Percentiles rank a stretch among this genome's conserved stretches.
Conservation (phyloP, 768 basidiomycete species). For the Aureoboletus auriporus region DNA sequence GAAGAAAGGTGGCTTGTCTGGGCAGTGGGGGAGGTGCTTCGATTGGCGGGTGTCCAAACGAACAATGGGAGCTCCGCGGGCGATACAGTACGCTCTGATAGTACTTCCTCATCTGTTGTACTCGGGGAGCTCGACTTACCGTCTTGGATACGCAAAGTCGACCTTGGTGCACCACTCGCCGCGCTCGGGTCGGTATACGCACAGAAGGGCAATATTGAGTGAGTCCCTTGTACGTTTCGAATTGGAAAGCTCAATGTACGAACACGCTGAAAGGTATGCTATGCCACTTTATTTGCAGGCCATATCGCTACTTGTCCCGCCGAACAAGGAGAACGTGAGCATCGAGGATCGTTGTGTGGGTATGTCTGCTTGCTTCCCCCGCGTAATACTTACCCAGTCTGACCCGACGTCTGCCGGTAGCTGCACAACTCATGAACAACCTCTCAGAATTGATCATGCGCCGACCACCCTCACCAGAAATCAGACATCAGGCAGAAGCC, state of each 20-base stretch:
- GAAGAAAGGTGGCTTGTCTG: constrained; percentile 43
- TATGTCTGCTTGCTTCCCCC: constrained; percentile 19
- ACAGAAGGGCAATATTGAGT: constrained; percentile 47
- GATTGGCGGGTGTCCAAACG: constrained; percentile 18
- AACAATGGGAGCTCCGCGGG: not conserved
- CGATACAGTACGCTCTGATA: not conserved
- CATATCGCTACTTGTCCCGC: constrained; percentile 55
- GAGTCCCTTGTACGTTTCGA: constrained; percentile 3
- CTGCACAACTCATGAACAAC: constrained; percentile 47
- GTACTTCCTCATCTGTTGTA: constrained; percentile 20
- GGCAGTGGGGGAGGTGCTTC: constrained; percentile 42
- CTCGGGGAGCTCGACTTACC: constrained; percentile 56
- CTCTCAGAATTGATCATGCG: constrained; percentile 41
- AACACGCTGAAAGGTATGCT: constrained; percentile 44
- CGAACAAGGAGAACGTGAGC: constrained; percentile 23
- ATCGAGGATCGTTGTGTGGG: constrained; percentile 59
- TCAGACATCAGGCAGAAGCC: constrained; percentile 46
- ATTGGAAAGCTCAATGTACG: not conserved
- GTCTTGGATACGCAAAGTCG: constrained; percentile 53
- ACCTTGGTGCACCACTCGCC: constrained; percentile 66
- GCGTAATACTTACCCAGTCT: not conserved
- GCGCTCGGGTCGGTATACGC: constrained; percentile 63
- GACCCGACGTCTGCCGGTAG: constrained; percentile 18
- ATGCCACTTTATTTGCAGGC: constrained; percentile 65
- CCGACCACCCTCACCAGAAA: constrained; percentile 32